Conservation (phyloP, 2,329 filamentous ascomycete species). For the Triangularia setosa region DNA sequence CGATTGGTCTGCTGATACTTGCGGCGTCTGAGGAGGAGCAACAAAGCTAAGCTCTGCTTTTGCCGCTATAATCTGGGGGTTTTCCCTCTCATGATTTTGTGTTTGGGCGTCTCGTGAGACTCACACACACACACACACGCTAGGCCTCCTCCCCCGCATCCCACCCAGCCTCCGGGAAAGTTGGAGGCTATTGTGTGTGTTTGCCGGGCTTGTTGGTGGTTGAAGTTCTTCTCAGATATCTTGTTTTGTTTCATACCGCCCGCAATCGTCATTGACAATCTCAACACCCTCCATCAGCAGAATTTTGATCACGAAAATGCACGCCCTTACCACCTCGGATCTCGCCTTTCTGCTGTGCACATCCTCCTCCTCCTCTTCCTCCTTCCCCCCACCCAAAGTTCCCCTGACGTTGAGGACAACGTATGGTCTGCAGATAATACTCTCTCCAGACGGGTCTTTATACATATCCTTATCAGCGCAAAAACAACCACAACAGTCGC, state of each 20-base stretch:
- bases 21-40: not conserved
- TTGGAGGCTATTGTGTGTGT: no score
- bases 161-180: no score
- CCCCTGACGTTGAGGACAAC: slow-evolving; percentile 9
- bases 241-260: not conserved
- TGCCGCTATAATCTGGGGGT: not conserved
- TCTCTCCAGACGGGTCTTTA: slow-evolving; percentile 9
- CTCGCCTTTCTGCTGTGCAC: slow-evolving; percentile 22
- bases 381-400: not conserved
- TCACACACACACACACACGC: no score
- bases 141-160: not conserved
- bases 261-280: not conserved
- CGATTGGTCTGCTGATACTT: not conserved
- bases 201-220: not conserved
- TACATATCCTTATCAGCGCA: not conserved
- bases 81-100: not conserved
- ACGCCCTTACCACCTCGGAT: slow-evolving; percentile 17
- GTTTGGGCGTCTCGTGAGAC: not conserved
- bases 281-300: not conserved
- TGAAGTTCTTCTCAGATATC: not conserved
- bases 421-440: slow-evolving; percentile 13
- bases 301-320: slow-evolving; percentile 9
- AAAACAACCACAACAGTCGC: not conserved
- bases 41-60: not conserved
- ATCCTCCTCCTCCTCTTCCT: slow-evolving; percentile 1